Base-by-base conservation (phyloP, 768 basidiomycete genomes). In the Postia placenta region DNA sequence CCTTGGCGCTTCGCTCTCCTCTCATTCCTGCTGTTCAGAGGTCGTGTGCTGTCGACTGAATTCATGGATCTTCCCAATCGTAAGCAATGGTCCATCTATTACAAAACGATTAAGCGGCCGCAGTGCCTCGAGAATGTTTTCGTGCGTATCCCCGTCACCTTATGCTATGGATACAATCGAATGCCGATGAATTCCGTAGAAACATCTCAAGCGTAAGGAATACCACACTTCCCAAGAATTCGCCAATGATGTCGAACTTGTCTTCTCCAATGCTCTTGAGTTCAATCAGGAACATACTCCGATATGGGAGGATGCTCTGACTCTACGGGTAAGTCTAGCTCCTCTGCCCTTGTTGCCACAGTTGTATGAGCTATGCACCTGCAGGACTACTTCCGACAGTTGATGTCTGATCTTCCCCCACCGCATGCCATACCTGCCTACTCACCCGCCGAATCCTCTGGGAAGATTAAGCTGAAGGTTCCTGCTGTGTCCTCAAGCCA, bases 201-300 rank as follows among this genome's bases (percentile, higher is more conserved):
- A 83, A 79, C 80, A 79, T 42, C 70, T 95, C 54, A 85, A 89
- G 60, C 79, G 79, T 49, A 87, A 91, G 62, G 83, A 87, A 56
- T 97, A 95, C 61, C 59, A 62, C 19, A 76, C 73, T 2, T 69
- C 78, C 4, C 71, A 75, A 3, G 83, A 86, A 22, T 95, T 94
- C 60, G 84, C 85, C 38, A 79, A 79, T 7, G 94, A 97, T 51
- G 85, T 94, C 12, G 90, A 93, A 58, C 76, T 93, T 36, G 86
- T 97, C 22, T 95, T 93, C 67, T 78, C 81, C 5, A 97, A 97
- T 62, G 94, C 92, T 9, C 73, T 90, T 63, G 67, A 76, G 49
- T 97, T 93, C 69, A 97, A 97, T 57, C 82, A 80, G 60, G 92
- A 95, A 24, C 81, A 86, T 60, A 89, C 85, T 23, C 75, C 67